These are phyloP conservation scores for Ramaria sp. DNA, from an alignment of 768 basidiomycete genomes.

Conservation along the genomic window DNA sequence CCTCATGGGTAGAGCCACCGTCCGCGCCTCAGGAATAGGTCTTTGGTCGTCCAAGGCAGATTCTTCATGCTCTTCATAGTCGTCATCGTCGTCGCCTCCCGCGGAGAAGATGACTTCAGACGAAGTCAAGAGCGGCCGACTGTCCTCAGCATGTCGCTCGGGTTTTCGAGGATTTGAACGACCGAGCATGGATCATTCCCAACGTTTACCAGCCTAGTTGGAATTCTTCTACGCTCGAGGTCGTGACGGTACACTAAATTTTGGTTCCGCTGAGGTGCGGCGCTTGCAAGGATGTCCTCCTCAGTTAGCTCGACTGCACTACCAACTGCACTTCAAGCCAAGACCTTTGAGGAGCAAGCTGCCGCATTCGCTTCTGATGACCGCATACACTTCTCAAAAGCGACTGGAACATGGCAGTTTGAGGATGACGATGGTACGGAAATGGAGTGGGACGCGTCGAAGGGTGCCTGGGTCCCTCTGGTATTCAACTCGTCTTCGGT, in stretches of 20 bases:
- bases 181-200: not conserved
- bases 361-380: constrained; percentile 73
- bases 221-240: not conserved
- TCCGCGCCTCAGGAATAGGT: constrained; percentile 1
- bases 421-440: constrained; percentile 89
- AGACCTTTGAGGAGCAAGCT: constrained; percentile 45
- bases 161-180: constrained; percentile 2
- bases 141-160: constrained; percentile 27
- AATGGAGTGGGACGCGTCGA: constrained; percentile 74
- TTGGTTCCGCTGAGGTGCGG: not conserved
- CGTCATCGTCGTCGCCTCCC: constrained; percentile 45
- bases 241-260: not conserved
- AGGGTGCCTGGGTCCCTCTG: constrained; percentile 73
- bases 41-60: constrained; percentile 16
- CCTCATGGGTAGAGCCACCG: constrained; percentile 32
- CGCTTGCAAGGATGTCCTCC: constrained; percentile 1
- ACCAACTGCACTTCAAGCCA: constrained; percentile 41
- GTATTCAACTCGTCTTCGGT: constrained; percentile 30
- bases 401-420: constrained; percentile 70
- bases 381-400: constrained; percentile 70
- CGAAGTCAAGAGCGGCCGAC: constrained; percentile 46
- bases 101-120: constrained; percentile 39
- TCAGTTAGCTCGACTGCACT: constrained; percentile 17
- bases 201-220: not conserved
- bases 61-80: constrained; percentile 18